Evolutionary conservation across 345 rosid species (phyloP), one percentile per base, ranked within the genome.

Genomic region (Nasturtium officinale): DNA sequence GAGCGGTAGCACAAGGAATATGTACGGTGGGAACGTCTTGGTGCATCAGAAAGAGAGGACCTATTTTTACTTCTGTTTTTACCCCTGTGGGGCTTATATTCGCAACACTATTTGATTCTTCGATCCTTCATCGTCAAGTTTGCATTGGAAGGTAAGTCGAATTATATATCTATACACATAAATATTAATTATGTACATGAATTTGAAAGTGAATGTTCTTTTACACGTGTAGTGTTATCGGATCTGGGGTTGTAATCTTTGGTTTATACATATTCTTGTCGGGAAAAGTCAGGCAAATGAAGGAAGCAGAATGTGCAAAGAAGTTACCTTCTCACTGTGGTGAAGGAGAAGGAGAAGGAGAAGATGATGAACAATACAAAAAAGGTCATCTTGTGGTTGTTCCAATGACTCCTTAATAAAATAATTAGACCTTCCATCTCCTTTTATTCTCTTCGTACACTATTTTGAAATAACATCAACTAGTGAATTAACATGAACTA

Each of bases 21-120:
- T 79, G 82, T 57, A 79, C 82, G 4, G 79, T 79, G 21, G 82
- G 79, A 18, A 74, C 75, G 29, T 79, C 79, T 29, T 79, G 82
- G 82, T 74, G 82, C 48, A 79, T 79, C 4, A 79, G 55, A 61
- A 57, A 69, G 47, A 69, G 72, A 57, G 82, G 79, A 51, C 82
- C 82, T 32, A 65, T 74, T 59, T 79, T 79, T 71, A 79, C 82
- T 21, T 79, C 82, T 40, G 43, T 75, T n/a, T 79, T 79, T 43
- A 74, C 79, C 23, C 82, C 82, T 2, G 61, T 74, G 18, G 75
- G 61, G n/a, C 79, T 79, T 64, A 45, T 79, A 33, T 79, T 79
- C 28, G 82, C 82, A 12, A 74, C 82, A 15, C 42, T 79, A 17
- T 79, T 74, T 66, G 82, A 79, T 54, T 79, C 69, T 38, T 63